Evolutionary conservation across 225 moss, liverwort and hornwort species (phyloP).

Genomic region (Physcomitrellopsis africana): DNA sequence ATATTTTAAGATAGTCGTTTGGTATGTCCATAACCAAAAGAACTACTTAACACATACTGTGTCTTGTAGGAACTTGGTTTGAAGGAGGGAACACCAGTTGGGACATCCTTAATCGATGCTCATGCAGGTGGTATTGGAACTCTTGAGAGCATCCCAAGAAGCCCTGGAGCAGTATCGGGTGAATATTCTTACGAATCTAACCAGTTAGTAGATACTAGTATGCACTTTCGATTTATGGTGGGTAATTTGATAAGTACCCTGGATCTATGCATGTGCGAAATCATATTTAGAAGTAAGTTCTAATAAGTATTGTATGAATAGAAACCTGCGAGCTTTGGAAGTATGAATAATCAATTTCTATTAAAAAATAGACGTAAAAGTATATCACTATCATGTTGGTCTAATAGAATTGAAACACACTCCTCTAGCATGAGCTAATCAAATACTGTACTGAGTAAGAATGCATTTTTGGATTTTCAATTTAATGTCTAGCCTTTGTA

Average conservation of each 20-base stretch:
- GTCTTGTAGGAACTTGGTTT: constrained; percentile 88
- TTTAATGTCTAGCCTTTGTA: constrained; percentile 6
- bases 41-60: constrained; percentile 25
- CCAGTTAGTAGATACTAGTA: background rate
- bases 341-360: background rate
- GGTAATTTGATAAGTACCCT: background rate
- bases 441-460: background rate
- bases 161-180: constrained; percentile 34
- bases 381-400: background rate
- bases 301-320: background rate
- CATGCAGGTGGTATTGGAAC: constrained; percentile 99
- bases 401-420: background rate
- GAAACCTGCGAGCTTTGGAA: background rate
- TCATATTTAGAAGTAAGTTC: background rate
- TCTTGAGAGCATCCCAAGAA: constrained; percentile 81
- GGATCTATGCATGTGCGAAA: background rate
- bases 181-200: background rate
- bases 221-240: background rate
- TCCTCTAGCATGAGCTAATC: constrained; percentile 1
- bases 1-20: no score
- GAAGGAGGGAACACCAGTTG: constrained; percentile 92
- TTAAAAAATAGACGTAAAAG: constrained; percentile 1
- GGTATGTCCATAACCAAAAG: no score
- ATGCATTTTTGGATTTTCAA: background rate
- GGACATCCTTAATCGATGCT: constrained; percentile 88